Evolutionary conservation across 1,284 basidiomycete species (phyloP), one percentile per base, ranked within the genome.

Genomic region (Ganoderma leucocontextum): DNA sequence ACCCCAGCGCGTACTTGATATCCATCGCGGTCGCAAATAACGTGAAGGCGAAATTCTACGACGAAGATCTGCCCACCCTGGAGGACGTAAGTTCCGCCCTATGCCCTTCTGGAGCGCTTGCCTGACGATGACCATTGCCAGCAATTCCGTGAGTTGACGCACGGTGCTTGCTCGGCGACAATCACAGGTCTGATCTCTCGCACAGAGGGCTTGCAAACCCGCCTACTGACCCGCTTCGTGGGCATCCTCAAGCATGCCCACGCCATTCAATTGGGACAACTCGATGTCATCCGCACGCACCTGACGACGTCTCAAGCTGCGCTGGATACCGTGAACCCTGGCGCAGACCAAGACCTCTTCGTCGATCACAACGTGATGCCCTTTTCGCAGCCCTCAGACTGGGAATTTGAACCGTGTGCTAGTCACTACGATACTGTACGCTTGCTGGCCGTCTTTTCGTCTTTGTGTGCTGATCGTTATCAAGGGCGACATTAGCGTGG

Each of bases 401-500:
- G 88, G 89, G 78, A 71, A 58, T 95, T 94, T 74, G 93, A 95
- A 75, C 91, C 93, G n/a, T 93, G 90, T 73, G 72, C 85, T 5
- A 86, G 80, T 67, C 88, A 92, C 74, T 94, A 95, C 77, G 93
- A 95, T 75, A 91, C 87, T 58, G 92, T 88, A 74, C 72, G 87
- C 58, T n/a, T 33, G 13, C 33, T 22, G 17, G 13, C 13, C 15
- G n/a, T 25, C 8, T 29, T 39, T 33, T 12, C 17, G n/a, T 52
- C 22, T 4, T 36, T 49, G 8, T 44, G 9, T 36, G 29, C 64
- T 68, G 60, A 64, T 64, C 42, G 29, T 63, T 25, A 53, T 65
- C 60, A 67, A 94, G 92, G 83, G 82, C 44, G 87, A 85, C 10
- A 86, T 94, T 78, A 90, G 82, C 72, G 78, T 89, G 29, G 92